phyloP scores from a whole-genome alignment of 139 green algal species.

The Pycnococcus provasolii region DNA sequence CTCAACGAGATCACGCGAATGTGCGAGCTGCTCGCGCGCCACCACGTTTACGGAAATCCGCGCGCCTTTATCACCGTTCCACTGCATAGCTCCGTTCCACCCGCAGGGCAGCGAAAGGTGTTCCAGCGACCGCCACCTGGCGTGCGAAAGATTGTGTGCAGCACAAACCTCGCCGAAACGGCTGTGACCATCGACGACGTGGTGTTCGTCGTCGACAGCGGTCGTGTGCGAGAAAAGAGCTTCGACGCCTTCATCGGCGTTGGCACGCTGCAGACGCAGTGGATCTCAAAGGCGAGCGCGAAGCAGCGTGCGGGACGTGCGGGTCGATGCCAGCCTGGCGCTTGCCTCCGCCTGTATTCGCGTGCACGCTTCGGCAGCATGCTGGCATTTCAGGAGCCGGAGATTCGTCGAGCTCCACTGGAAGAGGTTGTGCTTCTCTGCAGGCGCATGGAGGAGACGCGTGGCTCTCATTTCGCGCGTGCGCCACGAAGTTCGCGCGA shows the following conservation, averaged over 20 bases:
- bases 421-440: constrained; percentile 36
- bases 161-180: constrained; percentile 78
- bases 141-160: constrained; percentile 63
- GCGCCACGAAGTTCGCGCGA: no score
- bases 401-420: constrained; percentile 40
- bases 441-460: no score
- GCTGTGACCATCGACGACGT: constrained; percentile 77
- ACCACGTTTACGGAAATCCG: no score
- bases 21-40: constrained; percentile 44
- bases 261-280: constrained; percentile 49
- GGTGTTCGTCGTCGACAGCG: constrained; percentile 63
- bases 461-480: no score
- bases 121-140: constrained; percentile 42
- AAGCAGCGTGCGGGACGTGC: constrained; percentile 59
- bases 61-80: no score
- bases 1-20: constrained; percentile 73
- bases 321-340: constrained; percentile 54
- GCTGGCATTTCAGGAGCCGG: constrained; percentile 48
- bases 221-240: constrained; percentile 67
- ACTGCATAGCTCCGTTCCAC: constrained; percentile 30
- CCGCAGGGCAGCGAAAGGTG: constrained; percentile 43
- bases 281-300: constrained; percentile 49
- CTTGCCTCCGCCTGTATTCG: constrained; percentile 74
- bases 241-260: constrained; percentile 70
- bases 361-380: constrained; percentile 42